Evolutionary conservation across 1,284 basidiomycete species (phyloP), one percentile per base, ranked within the genome.

Genomic region (Ganoderma boninense): DNA sequence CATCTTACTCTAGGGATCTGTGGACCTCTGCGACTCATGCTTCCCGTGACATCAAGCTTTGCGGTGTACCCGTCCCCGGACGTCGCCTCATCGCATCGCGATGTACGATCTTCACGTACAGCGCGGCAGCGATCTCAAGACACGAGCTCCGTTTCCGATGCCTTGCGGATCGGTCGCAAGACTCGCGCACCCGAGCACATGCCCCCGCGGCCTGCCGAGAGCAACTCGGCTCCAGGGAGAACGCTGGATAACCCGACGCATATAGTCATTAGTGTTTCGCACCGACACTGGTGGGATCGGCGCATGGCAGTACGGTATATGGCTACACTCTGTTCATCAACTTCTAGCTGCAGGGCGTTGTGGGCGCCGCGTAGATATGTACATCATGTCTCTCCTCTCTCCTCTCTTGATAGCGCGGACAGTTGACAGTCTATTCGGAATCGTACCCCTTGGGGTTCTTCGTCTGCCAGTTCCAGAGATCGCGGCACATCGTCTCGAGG

Each of bases 391-490:
- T 1, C 4, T 32, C 32, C 32, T 32, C 5, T 32, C 32, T 3
- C 4, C 32, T 4, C 32, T 11, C 38, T 40, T 2, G 54, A 18
- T 2, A 26, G 54, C 16, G 54, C 26, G 54, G 14, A 1, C 23
- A 29, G 26, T 29, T 1, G 26, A 29, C 26, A 18, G 49, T 52
- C n/a, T 26, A 63, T n/a, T 46, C 38, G 61, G 26, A 42, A 66
- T 77, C 83, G 75, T 95, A 96, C 1, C 95, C 95, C 61, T 89
- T 80, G 8, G 94, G 94, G 78, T 97, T 95, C 81, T 90, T 92
- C 40, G 87, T 89, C 84, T 97, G 95, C 93, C 95, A 97, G 83
- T 95, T 96, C 95, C 96, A 97, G 70, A 97, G 84, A 81, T 98
- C 96, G 74, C 87, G 85, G 82, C 97, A 98, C 95, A 98, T 98